phyloP scores from a whole-genome alignment of 768 basidiomycete genomes.

The Phanerodontia chrysosporium region DNA sequence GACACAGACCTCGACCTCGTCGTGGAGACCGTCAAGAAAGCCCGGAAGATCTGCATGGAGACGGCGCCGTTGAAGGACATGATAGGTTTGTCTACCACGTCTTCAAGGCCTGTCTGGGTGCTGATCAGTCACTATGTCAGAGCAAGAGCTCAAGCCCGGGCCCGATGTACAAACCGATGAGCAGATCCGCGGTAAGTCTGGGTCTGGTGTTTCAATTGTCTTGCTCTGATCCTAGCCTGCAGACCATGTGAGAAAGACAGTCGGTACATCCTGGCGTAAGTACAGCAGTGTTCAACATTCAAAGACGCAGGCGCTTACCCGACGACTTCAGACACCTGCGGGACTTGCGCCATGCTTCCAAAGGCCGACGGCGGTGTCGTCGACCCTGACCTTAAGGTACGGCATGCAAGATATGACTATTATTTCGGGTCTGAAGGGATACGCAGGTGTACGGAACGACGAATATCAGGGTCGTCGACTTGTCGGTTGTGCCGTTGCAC shows the following conservation, averaged over 20 bases:
- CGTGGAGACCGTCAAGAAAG: conserved; percentile 19
- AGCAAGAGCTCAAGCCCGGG: conserved; percentile 27
- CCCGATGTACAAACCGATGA: conserved; percentile 25
- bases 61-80: conserved; percentile 18
- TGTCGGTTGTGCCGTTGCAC: conserved; percentile 37
- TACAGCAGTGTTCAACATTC: neutral
- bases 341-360: conserved; percentile 39
- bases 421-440: neutral
- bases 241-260: conserved; percentile 19
- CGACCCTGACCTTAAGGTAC: conserved; percentile 34
- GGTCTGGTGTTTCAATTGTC: neutral
- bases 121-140: neutral
- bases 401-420: neutral
- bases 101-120: neutral
- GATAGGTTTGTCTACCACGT: neutral
- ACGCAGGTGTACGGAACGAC: conserved; percentile 29
- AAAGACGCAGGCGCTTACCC: neutral
- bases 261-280: conserved; percentile 17
- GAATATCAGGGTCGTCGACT: conserved; percentile 41
- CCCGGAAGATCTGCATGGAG: conserved; percentile 11
- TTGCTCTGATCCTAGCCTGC: neutral
- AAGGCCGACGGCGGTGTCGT: conserved; percentile 32
- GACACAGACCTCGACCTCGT: conserved; percentile 18
- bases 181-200: conserved; percentile 8
- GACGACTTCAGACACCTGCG: conserved; percentile 24